Conservation (phyloP, 2,329 filamentous ascomycete genomes). For the Emmonsiellopsis sp. region DNA sequence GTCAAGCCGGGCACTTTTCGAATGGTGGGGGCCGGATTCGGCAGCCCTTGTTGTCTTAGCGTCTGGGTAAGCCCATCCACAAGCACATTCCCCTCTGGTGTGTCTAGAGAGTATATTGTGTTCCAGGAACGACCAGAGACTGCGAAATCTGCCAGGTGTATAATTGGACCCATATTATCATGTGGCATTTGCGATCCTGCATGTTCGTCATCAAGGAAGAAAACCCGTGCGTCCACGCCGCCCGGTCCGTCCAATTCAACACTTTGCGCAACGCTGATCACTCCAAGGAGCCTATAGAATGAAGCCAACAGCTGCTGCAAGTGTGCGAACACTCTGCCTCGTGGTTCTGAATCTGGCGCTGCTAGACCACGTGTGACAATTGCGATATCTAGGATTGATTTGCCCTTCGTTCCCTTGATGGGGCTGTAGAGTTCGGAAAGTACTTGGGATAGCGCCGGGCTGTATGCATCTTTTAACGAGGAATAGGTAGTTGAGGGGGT, state of each 20-base stretch:
- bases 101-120: constrained; percentile 56
- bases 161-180: constrained; percentile 14
- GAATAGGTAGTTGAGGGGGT: constrained; percentile 48
- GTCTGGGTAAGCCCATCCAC: constrained; percentile 33
- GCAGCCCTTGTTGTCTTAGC: not conserved
- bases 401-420: constrained; percentile 22
- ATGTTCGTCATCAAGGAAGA: constrained; percentile 58
- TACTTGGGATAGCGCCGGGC: constrained; percentile 47
- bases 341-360: constrained; percentile 41
- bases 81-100: constrained; percentile 54
- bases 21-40: not conserved
- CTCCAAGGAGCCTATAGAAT: constrained; percentile 68
- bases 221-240: constrained; percentile 65
- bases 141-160: constrained; percentile 46
- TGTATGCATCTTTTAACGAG: constrained; percentile 52
- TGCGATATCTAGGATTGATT: constrained; percentile 47
- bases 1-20: constrained; percentile 5
- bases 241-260: constrained; percentile 57
- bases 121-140: constrained; percentile 52
- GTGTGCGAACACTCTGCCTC: constrained; percentile 54
- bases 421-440: constrained; percentile 41
- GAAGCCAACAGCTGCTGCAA: constrained; percentile 66
- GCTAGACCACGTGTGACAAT: constrained; percentile 55
- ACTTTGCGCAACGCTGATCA: constrained; percentile 57
- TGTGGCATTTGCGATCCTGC: not conserved